Conservation (phyloP, 148 eudicot genomes). For the Cornus florida region DNA sequence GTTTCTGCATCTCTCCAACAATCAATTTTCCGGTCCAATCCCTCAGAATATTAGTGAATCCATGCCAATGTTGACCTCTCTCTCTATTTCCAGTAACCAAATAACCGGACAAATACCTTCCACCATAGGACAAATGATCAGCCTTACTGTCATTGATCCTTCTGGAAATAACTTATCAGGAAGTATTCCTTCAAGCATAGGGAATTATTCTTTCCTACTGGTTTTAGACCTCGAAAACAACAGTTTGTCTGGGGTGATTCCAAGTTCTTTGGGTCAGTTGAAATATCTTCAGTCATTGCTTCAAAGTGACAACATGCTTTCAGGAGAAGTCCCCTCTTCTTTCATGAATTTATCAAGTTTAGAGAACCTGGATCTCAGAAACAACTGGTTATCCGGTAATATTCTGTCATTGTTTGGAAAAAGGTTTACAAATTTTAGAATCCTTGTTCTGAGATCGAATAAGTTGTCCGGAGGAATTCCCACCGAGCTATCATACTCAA, state of each 20-base stretch:
- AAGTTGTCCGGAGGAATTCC: constrained; percentile 31
- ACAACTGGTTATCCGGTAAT: constrained; percentile 26
- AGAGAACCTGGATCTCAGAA: constrained; percentile 32
- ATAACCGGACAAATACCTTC: constrained; percentile 23
- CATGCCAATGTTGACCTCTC: constrained; percentile 23
- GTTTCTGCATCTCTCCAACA: constrained; percentile 26
- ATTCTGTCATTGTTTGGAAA: constrained; percentile 30
- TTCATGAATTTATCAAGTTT: constrained; percentile 1
- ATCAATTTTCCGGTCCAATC: too few relatives aligned
- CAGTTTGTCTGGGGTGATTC: too few relatives aligned
- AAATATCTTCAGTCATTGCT: constrained; percentile 31
- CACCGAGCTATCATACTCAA: constrained; percentile 15
- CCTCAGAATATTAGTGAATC: background rate
- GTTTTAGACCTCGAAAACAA: too few relatives aligned
- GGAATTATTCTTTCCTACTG: too few relatives aligned
- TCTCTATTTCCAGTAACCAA: constrained; percentile 28
- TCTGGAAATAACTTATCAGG: constrained; percentile 14
- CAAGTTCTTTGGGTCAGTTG: background rate
- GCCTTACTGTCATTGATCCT: constrained; percentile 19
- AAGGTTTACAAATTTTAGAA: constrained; percentile 21
- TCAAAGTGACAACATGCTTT: constrained; percentile 28
- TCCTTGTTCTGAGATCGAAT: constrained; percentile 35
- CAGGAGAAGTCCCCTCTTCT: constrained; percentile 21
- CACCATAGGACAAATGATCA: constrained; percentile 17
- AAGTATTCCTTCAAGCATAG: too few relatives aligned